Percentiles rank a stretch among this genome's conserved stretches.
Evolutionary conservation across 2,329 filamentous ascomycete species (phyloP).

Genomic region (Lasiodiplodia hormozganensis): DNA sequence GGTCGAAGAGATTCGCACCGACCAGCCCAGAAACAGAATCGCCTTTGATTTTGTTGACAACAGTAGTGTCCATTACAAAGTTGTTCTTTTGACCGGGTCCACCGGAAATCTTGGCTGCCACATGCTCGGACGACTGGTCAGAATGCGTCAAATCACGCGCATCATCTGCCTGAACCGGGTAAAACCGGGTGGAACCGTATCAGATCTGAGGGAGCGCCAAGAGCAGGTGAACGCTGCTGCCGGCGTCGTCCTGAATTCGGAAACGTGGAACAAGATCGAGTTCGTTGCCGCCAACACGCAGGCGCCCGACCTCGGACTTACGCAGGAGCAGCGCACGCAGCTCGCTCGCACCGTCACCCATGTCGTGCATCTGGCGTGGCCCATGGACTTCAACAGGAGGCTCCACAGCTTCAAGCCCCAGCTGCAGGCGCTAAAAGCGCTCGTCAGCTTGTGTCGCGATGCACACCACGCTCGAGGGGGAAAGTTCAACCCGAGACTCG

Average conservation of each 20-base stretch:
- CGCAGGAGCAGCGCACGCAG: background rate
- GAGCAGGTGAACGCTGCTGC: background rate
- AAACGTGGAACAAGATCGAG: background rate
- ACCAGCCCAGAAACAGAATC: background rate
- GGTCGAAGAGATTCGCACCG: background rate
- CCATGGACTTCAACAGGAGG: slow-evolving; percentile 27
- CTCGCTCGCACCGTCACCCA: slow-evolving; percentile 11
- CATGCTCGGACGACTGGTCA: background rate
- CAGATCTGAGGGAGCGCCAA: background rate
- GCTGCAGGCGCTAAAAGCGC: background rate
- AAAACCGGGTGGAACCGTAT: background rate
- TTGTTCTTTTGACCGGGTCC: slow-evolving; percentile 10
- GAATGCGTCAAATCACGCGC: background rate
- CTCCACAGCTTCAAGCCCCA: slow-evolving; percentile 7
- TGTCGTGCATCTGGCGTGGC: slow-evolving; percentile 27
- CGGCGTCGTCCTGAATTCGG: background rate
- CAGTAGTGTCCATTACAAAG: background rate
- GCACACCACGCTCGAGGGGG: background rate
- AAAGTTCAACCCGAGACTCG: background rate
- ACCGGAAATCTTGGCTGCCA: slow-evolving; percentile 13
- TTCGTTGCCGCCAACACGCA: slow-evolving; percentile 3
- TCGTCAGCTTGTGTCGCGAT: background rate
- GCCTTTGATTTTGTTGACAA: too few species aligned
- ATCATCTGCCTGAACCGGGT: slow-evolving; percentile 12
- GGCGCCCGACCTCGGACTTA: background rate